Evolutionary conservation across 495 filamentous ascomycete genomes (phyloP), one percentile per base, ranked within the genome.

Genomic region (Hypoxylon rickii): DNA sequence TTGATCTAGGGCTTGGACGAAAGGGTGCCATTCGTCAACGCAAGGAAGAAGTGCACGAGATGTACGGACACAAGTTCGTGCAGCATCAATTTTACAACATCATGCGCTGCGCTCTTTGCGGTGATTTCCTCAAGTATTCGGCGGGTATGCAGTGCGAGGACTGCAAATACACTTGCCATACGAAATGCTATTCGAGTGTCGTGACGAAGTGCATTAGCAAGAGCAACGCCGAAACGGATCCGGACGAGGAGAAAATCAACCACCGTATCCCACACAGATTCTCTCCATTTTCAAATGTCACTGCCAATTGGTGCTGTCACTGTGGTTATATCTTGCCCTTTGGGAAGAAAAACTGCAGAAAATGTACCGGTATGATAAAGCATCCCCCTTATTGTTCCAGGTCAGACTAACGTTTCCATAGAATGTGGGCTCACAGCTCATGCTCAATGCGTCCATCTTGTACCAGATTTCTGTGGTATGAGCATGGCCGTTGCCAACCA

Each of bases 141-240:
- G 89, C 94, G 12, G 95, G 94, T 38, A 97, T 97, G 93, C 94
- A 99, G 76, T 99, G 94, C 70, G 88, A 93, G 53, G 94, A 99
- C 74, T 99, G 94, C 90, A 97, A 97, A 73, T 97, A 96, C 67
- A 97, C 94, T 16, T 97, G 95, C 72, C 94, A 99, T 71, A 90
- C 89, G 67, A 96, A 96, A 71, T 99, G 94, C 70, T 97, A 96
- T 67, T 76, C 79, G 8, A 95, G 92, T 69, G 94, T 99, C n/a
- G 95, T 99, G 65, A 97, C 94, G 48, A 99, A 99, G 71, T 99
- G 94, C 76, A 99, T 99, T 74, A 97, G 92, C 75, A 97, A 97
- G 72, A 96, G 93, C 41, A 99, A 97, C 70, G 90, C 93, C 55
- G 94, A 97, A 70, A 94, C 89, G 16, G 95, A 97, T 72, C 94